phyloP scores from a whole-genome alignment of 176 grass and related monocot species.

The Eragrostis curvula region DNA sequence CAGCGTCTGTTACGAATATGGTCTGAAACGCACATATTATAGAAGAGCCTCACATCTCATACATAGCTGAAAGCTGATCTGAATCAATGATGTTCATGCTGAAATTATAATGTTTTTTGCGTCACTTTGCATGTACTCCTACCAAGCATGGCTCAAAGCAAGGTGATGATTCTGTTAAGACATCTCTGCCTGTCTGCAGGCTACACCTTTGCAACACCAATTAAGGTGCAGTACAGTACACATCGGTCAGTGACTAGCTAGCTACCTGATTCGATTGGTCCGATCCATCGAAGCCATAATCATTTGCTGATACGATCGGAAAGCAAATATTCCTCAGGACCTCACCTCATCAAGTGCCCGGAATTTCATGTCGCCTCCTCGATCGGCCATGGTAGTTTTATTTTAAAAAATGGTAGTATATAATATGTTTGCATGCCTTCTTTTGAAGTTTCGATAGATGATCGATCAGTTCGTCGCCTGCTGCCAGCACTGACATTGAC shows the following conservation, averaged over 20 bases:
- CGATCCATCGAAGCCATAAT: constrained; percentile 43
- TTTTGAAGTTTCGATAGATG: constrained; percentile 26
- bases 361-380: constrained; percentile 48
- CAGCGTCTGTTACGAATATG: neutral
- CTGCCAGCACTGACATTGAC: constrained; percentile 44
- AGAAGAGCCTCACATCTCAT: neutral
- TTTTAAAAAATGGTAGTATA: neutral
- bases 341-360: constrained; percentile 36
- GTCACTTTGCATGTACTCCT: constrained; percentile 16
- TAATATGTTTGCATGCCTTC: neutral
- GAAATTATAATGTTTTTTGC: neutral
- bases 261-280: constrained; percentile 44
- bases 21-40: neutral
- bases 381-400: neutral
- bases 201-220: constrained; percentile 38
- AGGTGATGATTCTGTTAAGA: constrained; percentile 48
- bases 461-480: constrained; percentile 23
- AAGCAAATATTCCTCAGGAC: constrained; percentile 45
- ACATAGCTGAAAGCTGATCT: constrained; percentile 11
- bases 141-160: constrained; percentile 27
- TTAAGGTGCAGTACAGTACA: constrained; percentile 26
- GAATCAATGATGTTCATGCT: constrained; percentile 11
- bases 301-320: constrained; percentile 55
- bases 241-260: constrained; percentile 27
- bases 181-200: constrained; percentile 33